Conservation (phyloP, 352 stramenopile genomes). For the Poterioochromonas sp. region DNA sequence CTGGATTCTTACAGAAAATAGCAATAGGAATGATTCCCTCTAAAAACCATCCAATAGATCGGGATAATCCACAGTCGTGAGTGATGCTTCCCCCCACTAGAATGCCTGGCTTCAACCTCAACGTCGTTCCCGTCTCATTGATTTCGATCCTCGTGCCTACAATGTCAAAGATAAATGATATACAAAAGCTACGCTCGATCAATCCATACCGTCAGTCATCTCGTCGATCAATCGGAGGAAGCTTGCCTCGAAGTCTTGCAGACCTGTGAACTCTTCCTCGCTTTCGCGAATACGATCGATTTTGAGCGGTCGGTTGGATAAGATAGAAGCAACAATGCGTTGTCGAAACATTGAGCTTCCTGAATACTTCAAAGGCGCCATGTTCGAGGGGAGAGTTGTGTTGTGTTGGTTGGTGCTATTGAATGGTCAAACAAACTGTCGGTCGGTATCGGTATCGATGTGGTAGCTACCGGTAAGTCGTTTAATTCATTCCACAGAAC, state of each 20-base stretch:
- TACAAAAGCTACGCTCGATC: neutral
- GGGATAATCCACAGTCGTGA: constrained; percentile 81
- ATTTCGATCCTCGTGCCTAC: constrained; percentile 80
- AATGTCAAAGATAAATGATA: neutral
- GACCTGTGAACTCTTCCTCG: constrained; percentile 23
- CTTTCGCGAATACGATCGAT: constrained; percentile 29
- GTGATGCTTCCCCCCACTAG: constrained; percentile 84
- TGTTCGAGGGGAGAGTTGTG: no score
- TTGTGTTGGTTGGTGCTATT: no score
- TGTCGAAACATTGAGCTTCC: constrained; percentile 41
- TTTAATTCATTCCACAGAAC: no score
- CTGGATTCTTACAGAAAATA: constrained; percentile 89
- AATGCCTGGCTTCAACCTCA: constrained; percentile 89
- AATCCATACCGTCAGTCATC: constrained; percentile 80
- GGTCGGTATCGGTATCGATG: no score
- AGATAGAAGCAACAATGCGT: constrained; percentile 27
- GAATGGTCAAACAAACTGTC: no score
- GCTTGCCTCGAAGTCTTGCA: constrained; percentile 89
- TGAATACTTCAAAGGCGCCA: constrained; percentile 18
- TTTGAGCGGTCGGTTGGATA: constrained; percentile 1
- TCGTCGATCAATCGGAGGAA: constrained; percentile 90
- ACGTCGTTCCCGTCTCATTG: constrained; percentile 94
- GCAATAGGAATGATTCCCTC: constrained; percentile 91
- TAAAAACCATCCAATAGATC: constrained; percentile 94
- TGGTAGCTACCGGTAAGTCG: no score